phyloP scores from a whole-genome alignment of 148 eudicot species.

The Amaranthus hypochondriacus region DNA sequence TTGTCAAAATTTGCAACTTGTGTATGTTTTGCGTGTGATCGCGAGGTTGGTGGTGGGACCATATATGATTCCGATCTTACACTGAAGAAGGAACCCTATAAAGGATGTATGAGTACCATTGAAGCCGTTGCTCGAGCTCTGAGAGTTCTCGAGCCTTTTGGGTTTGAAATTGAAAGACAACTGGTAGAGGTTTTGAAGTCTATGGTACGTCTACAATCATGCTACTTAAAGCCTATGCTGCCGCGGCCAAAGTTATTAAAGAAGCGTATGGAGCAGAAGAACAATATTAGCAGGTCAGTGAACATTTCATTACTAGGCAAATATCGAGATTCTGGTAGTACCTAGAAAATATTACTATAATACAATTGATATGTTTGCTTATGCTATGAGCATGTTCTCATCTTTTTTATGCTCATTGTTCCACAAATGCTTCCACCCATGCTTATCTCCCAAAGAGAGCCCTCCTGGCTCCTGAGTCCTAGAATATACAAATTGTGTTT shows the following conservation, averaged over 20 bases:
- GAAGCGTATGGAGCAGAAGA: constrained; percentile 28
- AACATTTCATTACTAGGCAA: not conserved
- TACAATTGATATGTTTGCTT: not conserved
- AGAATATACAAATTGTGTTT: too few relatives aligned
- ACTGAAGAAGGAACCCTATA: constrained; percentile 83
- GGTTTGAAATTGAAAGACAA: constrained; percentile 54
- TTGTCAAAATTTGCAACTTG: constrained; percentile 66
- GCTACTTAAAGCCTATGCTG: constrained; percentile 56
- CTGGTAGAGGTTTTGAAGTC: constrained; percentile 62
- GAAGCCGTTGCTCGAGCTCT: constrained; percentile 92
- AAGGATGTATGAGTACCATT: constrained; percentile 95
- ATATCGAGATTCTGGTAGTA: too few relatives aligned
- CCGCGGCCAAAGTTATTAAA: constrained; percentile 51
- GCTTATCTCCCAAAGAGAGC: too few relatives aligned
- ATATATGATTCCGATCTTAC: constrained; percentile 77
- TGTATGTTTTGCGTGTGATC: constrained; percentile 65
- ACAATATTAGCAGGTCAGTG: constrained; percentile 7
- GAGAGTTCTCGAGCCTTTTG: constrained; percentile 72
- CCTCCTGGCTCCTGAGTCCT: too few relatives aligned
- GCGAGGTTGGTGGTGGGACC: constrained; percentile 55
- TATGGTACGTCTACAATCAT: constrained; percentile 74
- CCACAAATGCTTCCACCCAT: too few relatives aligned
- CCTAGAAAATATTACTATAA: not conserved
- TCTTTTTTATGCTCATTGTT: too few relatives aligned
- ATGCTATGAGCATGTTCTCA: too few relatives aligned